Conservation (phyloP, 2,329 filamentous ascomycete species). For the Xylaria multiplex region DNA sequence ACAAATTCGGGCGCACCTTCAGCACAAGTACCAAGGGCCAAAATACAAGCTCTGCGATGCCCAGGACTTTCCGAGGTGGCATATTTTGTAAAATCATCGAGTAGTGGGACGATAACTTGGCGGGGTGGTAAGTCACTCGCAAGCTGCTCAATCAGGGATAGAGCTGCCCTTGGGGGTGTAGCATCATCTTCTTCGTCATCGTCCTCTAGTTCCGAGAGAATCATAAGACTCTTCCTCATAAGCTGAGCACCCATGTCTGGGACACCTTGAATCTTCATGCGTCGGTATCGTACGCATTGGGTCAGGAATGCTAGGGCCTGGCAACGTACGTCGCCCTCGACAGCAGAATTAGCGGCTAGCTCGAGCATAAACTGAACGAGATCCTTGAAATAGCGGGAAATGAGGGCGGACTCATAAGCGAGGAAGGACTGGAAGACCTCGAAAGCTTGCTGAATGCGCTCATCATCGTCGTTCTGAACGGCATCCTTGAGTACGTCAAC, state of each 20-base stretch:
- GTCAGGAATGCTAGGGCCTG: constrained; percentile 95
- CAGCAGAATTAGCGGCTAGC: constrained; percentile 77
- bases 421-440: constrained; percentile 97
- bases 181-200: constrained; percentile 84
- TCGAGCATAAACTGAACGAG: constrained; percentile 95
- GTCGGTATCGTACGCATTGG: constrained; percentile 89
- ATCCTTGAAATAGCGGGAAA: constrained; percentile 88
- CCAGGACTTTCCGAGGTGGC: constrained; percentile 78
- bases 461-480: constrained; percentile 83
- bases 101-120: constrained; percentile 91
- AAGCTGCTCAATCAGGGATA: constrained; percentile 88
- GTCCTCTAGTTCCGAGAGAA: constrained; percentile 87
- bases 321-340: constrained; percentile 85
- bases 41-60: constrained; percentile 87
- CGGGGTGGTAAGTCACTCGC: constrained; percentile 88
- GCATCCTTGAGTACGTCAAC: constrained; percentile 88
- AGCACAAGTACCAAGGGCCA: constrained; percentile 91
- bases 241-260: constrained; percentile 84
- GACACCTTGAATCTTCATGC: constrained; percentile 93
- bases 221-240: constrained; percentile 86
- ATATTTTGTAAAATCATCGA: constrained; percentile 86
- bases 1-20: constrained; percentile 98
- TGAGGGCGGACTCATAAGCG: constrained; percentile 84
- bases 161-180: constrained; percentile 84
- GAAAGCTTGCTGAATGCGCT: constrained; percentile 88